Percentiles rank a stretch among this genome's conserved stretches.
These are phyloP conservation scores for Nicotiana sylvestris DNA, from an alignment of 257 asterid genomes.

Conservation along the genomic window DNA sequence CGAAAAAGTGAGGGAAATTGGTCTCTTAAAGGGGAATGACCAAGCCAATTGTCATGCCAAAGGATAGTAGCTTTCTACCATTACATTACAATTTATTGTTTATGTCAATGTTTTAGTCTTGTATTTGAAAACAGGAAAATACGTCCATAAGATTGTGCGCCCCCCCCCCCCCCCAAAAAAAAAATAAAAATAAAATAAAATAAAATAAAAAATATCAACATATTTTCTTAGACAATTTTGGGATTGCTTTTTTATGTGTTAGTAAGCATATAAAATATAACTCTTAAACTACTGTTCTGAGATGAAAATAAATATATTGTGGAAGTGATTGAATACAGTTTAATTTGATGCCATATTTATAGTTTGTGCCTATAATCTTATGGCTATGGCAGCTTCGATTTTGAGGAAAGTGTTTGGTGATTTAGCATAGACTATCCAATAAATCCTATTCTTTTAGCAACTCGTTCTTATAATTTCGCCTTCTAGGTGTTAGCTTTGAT, in stretches of 20 bases:
- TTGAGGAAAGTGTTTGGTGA: background rate
- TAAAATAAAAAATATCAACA: too few species aligned
- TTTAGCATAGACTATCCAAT: background rate
- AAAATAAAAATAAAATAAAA: background rate
- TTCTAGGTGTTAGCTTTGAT: constrained; percentile 13
- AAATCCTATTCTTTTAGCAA: background rate
- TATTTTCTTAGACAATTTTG: background rate
- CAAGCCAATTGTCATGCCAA: too few species aligned
- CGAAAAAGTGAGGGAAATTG: too few species aligned
- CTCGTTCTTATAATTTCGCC: background rate
- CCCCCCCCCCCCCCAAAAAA: background rate
- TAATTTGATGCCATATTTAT: background rate
- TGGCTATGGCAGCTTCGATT: background rate
- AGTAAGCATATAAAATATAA: background rate
- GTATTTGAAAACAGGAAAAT: background rate
- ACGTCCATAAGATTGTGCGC: background rate
- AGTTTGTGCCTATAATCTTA: constrained; percentile 6
- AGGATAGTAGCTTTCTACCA: too few species aligned
- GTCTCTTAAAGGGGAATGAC: too few species aligned
- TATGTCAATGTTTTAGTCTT: background rate
- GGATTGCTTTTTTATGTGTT: background rate
- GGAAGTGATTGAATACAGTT: background rate
- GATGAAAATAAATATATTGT: background rate
- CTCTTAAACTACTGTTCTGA: background rate
- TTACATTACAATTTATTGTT: background rate